Percentiles rank a stretch among this genome's conserved stretches.
Evolutionary conservation across 306 rosid genomes (phyloP).

Genomic region (Glycine tomentella): DNA sequence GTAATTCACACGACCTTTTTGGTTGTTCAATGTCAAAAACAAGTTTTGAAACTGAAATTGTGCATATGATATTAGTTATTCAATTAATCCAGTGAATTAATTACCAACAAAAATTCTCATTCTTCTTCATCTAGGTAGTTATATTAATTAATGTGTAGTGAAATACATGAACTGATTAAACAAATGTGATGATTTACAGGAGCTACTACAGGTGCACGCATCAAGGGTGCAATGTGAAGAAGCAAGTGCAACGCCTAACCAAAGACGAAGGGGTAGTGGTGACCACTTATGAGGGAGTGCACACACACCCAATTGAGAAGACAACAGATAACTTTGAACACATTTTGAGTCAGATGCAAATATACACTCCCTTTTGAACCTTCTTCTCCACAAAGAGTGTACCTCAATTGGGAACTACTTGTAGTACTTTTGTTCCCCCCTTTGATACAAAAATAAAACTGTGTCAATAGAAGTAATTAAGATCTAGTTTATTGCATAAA

Average conservation of each 20-base stretch:
- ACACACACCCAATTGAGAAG: slow-evolving; percentile 79
- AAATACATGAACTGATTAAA: neutral
- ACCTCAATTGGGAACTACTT: slow-evolving; percentile 27
- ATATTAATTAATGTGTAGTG: neutral
- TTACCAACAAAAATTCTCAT: neutral
- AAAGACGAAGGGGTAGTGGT: slow-evolving; percentile 87
- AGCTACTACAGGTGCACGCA: slow-evolving; percentile 92
- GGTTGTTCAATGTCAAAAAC: neutral
- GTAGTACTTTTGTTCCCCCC: slow-evolving; percentile 29
- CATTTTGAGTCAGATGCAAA: slow-evolving; percentile 88
- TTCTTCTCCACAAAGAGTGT: neutral
- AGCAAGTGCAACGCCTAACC: slow-evolving; percentile 87
- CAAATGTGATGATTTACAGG: slow-evolving; percentile 51
- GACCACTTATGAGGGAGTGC: slow-evolving; percentile 91
- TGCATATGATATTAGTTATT: neutral
- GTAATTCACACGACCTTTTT: neutral
- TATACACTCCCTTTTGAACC: slow-evolving; percentile 67
- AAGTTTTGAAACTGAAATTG: neutral
- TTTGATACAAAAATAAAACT: slow-evolving; percentile 44
- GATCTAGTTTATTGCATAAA: slow-evolving; percentile 1
- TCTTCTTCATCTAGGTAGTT: neutral
- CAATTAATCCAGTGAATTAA: neutral
- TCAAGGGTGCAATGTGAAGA: slow-evolving; percentile 92
- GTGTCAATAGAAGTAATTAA: slow-evolving; percentile 25
- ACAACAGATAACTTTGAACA: slow-evolving; percentile 86